A percentile compares a stretch with the other conserved stretches of the same genome.
Conservation (phyloP, 164 flowering plant genomes). For the Magnolia kwangsiensis region DNA sequence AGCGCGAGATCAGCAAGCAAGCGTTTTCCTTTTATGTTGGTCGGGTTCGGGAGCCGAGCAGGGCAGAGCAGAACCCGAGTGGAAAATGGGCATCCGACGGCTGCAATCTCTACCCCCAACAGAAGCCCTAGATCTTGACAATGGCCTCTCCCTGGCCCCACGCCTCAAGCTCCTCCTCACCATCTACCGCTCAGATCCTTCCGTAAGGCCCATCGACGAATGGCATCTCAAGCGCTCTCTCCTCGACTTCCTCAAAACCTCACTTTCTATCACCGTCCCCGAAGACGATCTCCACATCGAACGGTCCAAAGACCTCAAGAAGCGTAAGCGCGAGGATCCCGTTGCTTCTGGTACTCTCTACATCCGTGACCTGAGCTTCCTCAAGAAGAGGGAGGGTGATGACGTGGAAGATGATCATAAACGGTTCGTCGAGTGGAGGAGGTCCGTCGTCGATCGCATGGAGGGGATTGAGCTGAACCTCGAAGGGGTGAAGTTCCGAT, state of each 20-base stretch:
- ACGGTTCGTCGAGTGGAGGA: slow-evolving; percentile 71
- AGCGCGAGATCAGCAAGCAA: too few species aligned
- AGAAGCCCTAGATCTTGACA: slow-evolving; percentile 56
- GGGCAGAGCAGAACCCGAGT: not conserved
- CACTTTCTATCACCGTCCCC: slow-evolving; percentile 44
- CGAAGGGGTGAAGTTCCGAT: slow-evolving; percentile 58
- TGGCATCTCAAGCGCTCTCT: slow-evolving; percentile 76
- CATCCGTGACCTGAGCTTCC: slow-evolving; percentile 66
- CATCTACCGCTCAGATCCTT: slow-evolving; percentile 52
- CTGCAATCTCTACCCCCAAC: slow-evolving; percentile 47
- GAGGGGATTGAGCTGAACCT: slow-evolving; percentile 80
- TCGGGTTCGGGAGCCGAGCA: not conserved
- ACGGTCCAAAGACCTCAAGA: slow-evolving; percentile 58
- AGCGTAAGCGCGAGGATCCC: slow-evolving; percentile 84
- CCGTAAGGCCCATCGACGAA: slow-evolving; percentile 67
- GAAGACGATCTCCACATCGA: slow-evolving; percentile 58
- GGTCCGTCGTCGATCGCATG: slow-evolving; percentile 43
- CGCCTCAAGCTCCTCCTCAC: slow-evolving; percentile 67
- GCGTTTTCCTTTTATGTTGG: not conserved
- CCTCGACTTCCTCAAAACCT: slow-evolving; percentile 52
- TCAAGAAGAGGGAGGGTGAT: slow-evolving; percentile 15
- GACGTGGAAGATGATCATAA: slow-evolving; percentile 19
- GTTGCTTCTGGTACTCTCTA: slow-evolving; percentile 61
- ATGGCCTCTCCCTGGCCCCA: slow-evolving; percentile 58
- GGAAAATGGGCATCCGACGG: slow-evolving; percentile 17